Conservation (phyloP, 805 yeast species). For the Blastobotrys peoriensis region DNA sequence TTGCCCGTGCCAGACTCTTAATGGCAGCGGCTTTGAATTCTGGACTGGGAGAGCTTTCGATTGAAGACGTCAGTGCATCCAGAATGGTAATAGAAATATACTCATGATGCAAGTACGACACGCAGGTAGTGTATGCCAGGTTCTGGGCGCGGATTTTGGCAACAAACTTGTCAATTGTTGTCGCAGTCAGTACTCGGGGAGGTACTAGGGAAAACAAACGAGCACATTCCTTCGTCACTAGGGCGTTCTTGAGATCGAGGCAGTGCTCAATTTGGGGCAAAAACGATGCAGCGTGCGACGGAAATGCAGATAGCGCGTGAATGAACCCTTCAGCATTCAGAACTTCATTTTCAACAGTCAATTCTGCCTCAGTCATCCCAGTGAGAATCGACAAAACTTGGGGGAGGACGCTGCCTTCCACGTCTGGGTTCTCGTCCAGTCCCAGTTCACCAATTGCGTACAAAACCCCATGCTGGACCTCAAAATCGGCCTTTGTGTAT, state of each 20-base stretch:
- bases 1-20: neutral
- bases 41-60: neutral
- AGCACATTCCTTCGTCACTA: neutral
- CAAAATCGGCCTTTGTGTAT: conserved; percentile 11
- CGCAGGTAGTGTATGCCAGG: neutral
- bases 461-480: conserved; percentile 22
- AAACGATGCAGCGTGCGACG: neutral
- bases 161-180: neutral
- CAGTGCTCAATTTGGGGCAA: neutral
- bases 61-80: neutral
- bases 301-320: conserved; percentile 4
- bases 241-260: neutral
- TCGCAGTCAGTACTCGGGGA: neutral
- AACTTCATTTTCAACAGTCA: conserved; percentile 10
- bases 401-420: neutral
- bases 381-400: conserved; percentile 2
- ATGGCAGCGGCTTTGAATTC: neutral
- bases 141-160: neutral
- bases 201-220: neutral
- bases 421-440: neutral
- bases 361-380: conserved; percentile 9
- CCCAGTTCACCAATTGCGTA: conserved; percentile 22
- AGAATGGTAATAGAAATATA: neutral
- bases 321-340: conserved; percentile 36
- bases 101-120: neutral